Evolutionary conservation across 2,329 filamentous ascomycete genomes (phyloP).

Genomic region (Didymella segeticola): DNA sequence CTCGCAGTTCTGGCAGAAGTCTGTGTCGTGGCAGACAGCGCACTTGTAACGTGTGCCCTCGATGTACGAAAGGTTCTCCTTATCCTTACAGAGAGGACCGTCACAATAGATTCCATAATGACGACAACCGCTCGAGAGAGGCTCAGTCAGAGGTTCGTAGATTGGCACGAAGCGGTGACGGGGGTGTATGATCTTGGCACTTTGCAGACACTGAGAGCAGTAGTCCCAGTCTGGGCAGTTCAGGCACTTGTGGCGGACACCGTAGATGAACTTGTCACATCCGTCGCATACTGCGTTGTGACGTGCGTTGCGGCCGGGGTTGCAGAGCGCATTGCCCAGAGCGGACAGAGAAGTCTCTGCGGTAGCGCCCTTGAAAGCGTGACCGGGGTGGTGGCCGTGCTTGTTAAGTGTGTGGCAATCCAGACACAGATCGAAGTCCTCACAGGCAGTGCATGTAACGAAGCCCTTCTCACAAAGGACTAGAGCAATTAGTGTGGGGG

Average conservation of each 20-base stretch:
- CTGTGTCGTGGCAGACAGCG: constrained; percentile 90
- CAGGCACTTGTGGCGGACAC: constrained; percentile 94
- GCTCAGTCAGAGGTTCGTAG: constrained; percentile 72
- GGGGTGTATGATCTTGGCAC: constrained; percentile 73
- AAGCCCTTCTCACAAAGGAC: constrained; percentile 80
- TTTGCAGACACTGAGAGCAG: constrained; percentile 76
- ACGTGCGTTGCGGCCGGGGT: constrained; percentile 77
- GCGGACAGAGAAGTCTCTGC: constrained; percentile 64
- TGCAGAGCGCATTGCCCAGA: constrained; percentile 71
- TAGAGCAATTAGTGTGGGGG: constrained; percentile 31
- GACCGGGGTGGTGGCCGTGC: constrained; percentile 91
- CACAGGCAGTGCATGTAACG: constrained; percentile 82
- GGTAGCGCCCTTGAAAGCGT: constrained; percentile 75
- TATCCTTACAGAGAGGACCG: constrained; percentile 79
- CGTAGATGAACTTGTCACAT: constrained; percentile 85
- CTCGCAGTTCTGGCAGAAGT: constrained; percentile 95
- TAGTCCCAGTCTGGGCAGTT: constrained; percentile 98
- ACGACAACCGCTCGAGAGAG: constrained; percentile 56
- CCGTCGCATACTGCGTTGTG: constrained; percentile 95
- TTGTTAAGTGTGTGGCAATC: constrained; percentile 75
- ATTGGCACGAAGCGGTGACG: constrained; percentile 88
- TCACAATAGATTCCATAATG: constrained; percentile 94
- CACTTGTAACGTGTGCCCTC: constrained; percentile 94
- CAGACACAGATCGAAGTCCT: constrained; percentile 92
- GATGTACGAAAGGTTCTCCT: constrained; percentile 67